A percentile compares a stretch with the other conserved stretches of the same genome.
These are phyloP conservation scores for Elymus sibiricus DNA, from an alignment of 176 grass and related monocot genomes.

Conservation along the genomic window DNA sequence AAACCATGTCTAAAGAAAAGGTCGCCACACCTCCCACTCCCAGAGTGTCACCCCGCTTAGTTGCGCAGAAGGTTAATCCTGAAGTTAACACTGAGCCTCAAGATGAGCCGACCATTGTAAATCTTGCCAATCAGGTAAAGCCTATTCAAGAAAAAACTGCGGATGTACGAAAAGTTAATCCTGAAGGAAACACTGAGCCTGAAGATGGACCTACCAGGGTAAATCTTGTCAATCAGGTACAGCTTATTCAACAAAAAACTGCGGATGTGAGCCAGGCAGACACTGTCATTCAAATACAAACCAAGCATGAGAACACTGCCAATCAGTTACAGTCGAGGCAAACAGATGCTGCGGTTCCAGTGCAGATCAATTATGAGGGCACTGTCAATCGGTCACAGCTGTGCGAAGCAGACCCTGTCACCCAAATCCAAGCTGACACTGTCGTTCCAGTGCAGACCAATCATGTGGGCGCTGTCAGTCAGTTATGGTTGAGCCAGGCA, in stretches of 20 bases:
- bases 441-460: neutral
- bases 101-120: neutral
- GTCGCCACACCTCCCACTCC: constrained; percentile 26
- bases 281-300: neutral
- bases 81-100: constrained; percentile 4
- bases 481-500: constrained; percentile 15
- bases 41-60: constrained; percentile 36
- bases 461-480: neutral
- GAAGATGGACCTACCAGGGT: neutral
- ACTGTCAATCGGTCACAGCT: neutral
- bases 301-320: neutral
- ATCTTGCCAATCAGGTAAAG: constrained; percentile 15
- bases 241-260: neutral
- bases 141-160: neutral
- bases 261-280: neutral
- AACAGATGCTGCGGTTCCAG: neutral
- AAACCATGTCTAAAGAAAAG: constrained; percentile 6
- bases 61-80: constrained; percentile 34
- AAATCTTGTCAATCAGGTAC: constrained; percentile 5
- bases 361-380: neutral
- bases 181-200: neutral
- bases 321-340: constrained; percentile 15
- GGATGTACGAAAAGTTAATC: neutral
- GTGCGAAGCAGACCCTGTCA: neutral
- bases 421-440: neutral